phyloP scores from a whole-genome alignment of 2,329 filamentous ascomycete species.

The Septoria linicola region DNA sequence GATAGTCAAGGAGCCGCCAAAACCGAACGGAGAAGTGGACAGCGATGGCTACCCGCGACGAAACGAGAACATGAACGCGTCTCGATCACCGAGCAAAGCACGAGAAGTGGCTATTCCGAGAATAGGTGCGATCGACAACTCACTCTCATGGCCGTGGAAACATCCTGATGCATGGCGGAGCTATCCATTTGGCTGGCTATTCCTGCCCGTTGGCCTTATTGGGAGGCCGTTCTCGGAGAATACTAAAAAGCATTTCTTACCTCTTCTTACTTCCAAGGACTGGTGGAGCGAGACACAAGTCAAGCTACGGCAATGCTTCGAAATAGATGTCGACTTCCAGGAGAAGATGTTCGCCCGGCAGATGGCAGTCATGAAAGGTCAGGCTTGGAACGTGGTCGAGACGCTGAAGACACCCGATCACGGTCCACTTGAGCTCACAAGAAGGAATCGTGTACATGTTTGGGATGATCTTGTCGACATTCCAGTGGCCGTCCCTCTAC shows the following conservation, averaged over 20 bases:
- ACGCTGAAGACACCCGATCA: conserved; percentile 91
- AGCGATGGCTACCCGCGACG: conserved; percentile 39
- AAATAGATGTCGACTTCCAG: conserved; percentile 91
- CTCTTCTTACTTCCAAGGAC: conserved; percentile 84
- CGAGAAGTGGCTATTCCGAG: conserved; percentile 62
- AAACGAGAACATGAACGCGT: conserved; percentile 81
- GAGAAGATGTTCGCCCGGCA: conserved; percentile 99
- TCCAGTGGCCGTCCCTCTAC: conserved; percentile 87
- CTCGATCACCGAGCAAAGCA: conserved; percentile 24
- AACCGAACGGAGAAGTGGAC: conserved; percentile 47
- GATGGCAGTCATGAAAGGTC: conserved; percentile 98
- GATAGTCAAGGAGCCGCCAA: conserved; percentile 81
- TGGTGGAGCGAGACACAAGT: conserved; percentile 97
- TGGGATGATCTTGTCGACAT: conserved; percentile 98
- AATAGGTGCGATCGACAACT: conserved; percentile 95
- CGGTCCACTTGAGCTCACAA: conserved; percentile 87
- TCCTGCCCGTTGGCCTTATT: conserved; percentile 92
- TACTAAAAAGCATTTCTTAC: conserved; percentile 92
- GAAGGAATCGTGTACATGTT: conserved; percentile 86
- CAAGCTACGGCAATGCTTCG: conserved; percentile 81
- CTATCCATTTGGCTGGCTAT: conserved; percentile 98
- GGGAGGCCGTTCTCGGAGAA: conserved; percentile 93
- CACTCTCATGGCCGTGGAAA: conserved; percentile 98
- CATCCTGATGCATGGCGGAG: conserved; percentile 89
- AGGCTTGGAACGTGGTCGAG: conserved; percentile 99